Base-by-base conservation (phyloP, 2,329 filamentous ascomycete genomes). In the Talaromyces sp. region DNA sequence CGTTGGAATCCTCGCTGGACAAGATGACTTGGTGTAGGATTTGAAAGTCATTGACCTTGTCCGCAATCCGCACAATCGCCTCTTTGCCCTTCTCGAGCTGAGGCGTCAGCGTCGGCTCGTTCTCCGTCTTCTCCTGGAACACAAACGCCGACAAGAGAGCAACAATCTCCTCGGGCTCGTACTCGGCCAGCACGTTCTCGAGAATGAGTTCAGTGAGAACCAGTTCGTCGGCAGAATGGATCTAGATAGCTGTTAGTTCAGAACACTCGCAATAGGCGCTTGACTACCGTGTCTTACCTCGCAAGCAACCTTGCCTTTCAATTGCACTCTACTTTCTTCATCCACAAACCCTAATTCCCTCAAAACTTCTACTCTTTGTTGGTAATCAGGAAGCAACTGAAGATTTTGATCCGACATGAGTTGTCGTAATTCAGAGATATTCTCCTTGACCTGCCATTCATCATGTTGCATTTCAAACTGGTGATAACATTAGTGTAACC, bases 271-370 rank as follows among this genome's bases (percentile, higher is more conserved):
- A 27, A 10, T 19, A 63, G 65, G 58, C 64, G 43, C n/a, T 5
- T 8, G 26, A 12, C 7, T 1, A 12, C 53, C 4, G 48, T 68
- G n/a, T 46, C 72, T 65, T 72, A 83, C 81, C 76, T 99, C 94
- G 77, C 94, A 99, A 4, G 94, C 94, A 24, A 99, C 94, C 75
- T 97, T 97, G 75, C 94, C 94, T 77, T 99, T 99, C 64, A 99
- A 84, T 77, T 95, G 90, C 43, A 99, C 95, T 24, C 93, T 88
- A 4, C 88, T 88, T 51, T 88, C 86, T 3, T 89, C 87, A 69
- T 99, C 94, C 66, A 99, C 89, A 73, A 99, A 99, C 5, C 87
- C 88, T 8, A 99, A 84, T 66, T 97, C 92, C 72, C 91, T 92
- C 52, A 99, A 83, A 0, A 99, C 94, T 64, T 89, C 86, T 41